Percentiles rank a stretch among this genome's conserved stretches.
Evolutionary conservation across 805 yeast genomes (phyloP).

Genomic region (Komagataella pastoris): DNA sequence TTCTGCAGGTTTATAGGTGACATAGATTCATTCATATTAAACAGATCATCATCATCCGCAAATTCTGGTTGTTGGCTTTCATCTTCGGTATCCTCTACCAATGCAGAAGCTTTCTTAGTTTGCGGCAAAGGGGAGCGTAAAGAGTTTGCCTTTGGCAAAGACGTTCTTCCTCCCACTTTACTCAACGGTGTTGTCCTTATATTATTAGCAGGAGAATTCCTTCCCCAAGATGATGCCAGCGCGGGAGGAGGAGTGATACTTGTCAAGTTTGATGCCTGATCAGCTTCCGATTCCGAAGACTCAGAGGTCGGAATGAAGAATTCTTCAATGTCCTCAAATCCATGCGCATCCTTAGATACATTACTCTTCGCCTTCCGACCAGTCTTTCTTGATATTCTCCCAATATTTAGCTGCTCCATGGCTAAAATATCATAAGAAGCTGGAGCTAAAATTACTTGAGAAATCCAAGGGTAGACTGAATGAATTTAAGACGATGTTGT

Average conservation of each 20-base stretch:
- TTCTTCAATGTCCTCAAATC: conserved; percentile 59
- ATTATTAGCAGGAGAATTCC: not conserved
- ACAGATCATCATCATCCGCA: not conserved
- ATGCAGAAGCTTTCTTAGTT: not conserved
- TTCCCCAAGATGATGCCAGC: not conserved
- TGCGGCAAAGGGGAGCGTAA: conserved; percentile 1
- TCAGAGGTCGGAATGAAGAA: conserved; percentile 43
- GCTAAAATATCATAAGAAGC: not conserved
- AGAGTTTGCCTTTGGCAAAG: not conserved
- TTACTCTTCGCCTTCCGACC: conserved; percentile 37
- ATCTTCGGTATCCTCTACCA: not conserved
- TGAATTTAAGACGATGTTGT: not conserved
- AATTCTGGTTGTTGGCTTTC: conserved; percentile 1
- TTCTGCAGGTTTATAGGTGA: conserved; percentile 1
- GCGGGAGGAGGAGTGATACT: not conserved
- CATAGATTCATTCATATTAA: not conserved
- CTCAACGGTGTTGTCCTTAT: not conserved
- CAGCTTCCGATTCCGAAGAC: conserved; percentile 8
- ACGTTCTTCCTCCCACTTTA: not conserved
- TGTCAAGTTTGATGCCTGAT: not conserved
- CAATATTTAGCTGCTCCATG: conserved; percentile 34
- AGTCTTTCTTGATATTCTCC: conserved; percentile 52
- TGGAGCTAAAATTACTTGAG: not conserved
- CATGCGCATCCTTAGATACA: conserved; percentile 39
- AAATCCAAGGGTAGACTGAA: not conserved